Evolutionary conservation across 2,329 filamentous ascomycete genomes (phyloP), one percentile per base, ranked within the genome.

Genomic region (Ploettnerulaceae sp.): DNA sequence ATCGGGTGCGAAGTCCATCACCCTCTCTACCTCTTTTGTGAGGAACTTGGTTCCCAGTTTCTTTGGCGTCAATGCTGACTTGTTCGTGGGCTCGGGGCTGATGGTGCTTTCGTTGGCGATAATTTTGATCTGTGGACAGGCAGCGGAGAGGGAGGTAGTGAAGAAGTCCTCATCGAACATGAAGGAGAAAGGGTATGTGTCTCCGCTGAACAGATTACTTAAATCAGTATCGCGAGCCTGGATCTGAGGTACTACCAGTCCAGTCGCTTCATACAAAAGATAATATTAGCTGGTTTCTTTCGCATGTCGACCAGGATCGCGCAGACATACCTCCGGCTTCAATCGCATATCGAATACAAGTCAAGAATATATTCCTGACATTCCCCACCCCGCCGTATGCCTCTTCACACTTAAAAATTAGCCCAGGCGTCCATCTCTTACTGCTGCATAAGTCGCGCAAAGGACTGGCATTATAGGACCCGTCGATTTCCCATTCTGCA

Each of bases 261-360:
- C 62, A 25, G 67, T 67, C 65, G 55, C 51, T 52, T 29, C 18
- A 33, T n/a, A 49, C 6, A 29, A 46, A 38, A 58, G 53, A 35
- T 39, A 58, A 52, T 33, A 54, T 50, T 31, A 37, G 35, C 7
- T 9, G 17, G n/a, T 33, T 37, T 21, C 54, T 44, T 56, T 52
- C 14, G 46, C 46, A 4, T 51, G 54, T 1, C 54, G 20, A 11
- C 17, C 12, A n/a, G n/a, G n/a, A n/a, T n/a, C n/a, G n/a, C n/a
- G 57, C 31, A 20, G 62, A 66, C 56, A 55, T 51, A 65, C 71
- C 71, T 44, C 72, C 72, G 32, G 70, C 68, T 60, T 73, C 69
- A 24, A 74, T 72, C 11, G 69, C 70, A 41, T 70, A 66, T 33
- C 70, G 66, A 17, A 74, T 57, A 56, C 71, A 74, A 47, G 67